Conservation (phyloP, 495 filamentous ascomycete genomes). For the Podospora didyma region DNA sequence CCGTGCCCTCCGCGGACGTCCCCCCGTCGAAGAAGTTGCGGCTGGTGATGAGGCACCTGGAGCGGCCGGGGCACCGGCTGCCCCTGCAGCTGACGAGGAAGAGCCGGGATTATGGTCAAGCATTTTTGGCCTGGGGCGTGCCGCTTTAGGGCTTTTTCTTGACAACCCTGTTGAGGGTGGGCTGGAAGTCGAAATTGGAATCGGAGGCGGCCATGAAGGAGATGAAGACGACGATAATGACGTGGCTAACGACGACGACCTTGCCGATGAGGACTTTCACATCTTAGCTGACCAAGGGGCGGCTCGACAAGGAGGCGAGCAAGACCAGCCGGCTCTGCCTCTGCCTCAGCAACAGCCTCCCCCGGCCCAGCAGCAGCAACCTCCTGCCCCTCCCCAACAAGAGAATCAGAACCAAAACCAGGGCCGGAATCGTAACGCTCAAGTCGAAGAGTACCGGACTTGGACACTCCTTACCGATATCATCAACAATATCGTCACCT, state of each 20-base stretch:
- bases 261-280: conserved; percentile 3
- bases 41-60: neutral
- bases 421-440: neutral
- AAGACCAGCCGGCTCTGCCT: neutral
- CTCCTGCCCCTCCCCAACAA: neutral
- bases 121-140: conserved; percentile 12
- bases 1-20: conserved; percentile 24
- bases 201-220: conserved; percentile 35
- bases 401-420: conserved; percentile 5
- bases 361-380: conserved; percentile 4
- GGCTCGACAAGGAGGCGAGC: neutral
- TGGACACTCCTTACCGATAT: conserved; percentile 12
- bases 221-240: conserved; percentile 32
- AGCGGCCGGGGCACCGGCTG: neutral
- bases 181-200: conserved; percentile 36
- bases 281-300: conserved; percentile 8
- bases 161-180: conserved; percentile 21
- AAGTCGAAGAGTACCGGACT: conserved; percentile 7
- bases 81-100: neutral
- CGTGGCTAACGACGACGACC: conserved; percentile 27
- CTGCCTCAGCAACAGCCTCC: neutral
- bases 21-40: conserved; percentile 14
- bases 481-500: conserved; percentile 35
- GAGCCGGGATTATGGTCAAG: conserved; percentile 10
- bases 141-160: conserved; percentile 5